Conservation (phyloP, 176 grass and related monocot species). For the Paspalum vaginatum region DNA sequence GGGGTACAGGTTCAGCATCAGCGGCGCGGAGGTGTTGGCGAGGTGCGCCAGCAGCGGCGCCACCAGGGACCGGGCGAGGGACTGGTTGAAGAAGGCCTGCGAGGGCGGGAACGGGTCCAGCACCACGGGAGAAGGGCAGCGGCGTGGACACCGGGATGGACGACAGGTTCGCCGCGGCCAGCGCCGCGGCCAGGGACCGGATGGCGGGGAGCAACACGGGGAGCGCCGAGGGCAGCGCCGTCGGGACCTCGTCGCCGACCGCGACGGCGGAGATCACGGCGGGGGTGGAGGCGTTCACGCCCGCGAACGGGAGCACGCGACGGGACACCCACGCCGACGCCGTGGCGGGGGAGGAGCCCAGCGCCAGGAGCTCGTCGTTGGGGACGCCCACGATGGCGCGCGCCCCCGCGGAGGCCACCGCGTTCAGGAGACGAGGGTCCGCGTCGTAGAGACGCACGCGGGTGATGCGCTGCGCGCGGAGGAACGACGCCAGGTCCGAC, state of each 20-base stretch:
- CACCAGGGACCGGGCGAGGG: conserved; percentile 59
- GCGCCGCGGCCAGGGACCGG: conserved; percentile 59
- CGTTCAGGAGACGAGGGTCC: conserved; percentile 65
- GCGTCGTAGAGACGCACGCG: conserved; percentile 90
- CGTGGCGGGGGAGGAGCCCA: conserved; percentile 74
- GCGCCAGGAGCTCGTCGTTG: conserved; percentile 86
- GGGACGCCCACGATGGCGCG: conserved; percentile 83
- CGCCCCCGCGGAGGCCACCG: conserved; percentile 60
- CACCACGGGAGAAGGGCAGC: conserved; percentile 84
- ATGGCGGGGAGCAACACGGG: conserved; percentile 88
- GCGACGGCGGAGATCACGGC: conserved; percentile 65
- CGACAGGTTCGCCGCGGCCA: conserved; percentile 71
- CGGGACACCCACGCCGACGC: conserved; percentile 69
- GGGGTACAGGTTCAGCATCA: conserved; percentile 97
- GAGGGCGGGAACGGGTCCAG: conserved; percentile 89
- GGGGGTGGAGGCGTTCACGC: conserved; percentile 34
- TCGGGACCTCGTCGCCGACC: conserved; percentile 81
- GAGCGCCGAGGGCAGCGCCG: conserved; percentile 67
- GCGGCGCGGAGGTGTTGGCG: conserved; percentile 70
- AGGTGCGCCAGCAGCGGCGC: conserved; percentile 76
- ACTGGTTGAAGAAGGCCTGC: conserved; percentile 95
- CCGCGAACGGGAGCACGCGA: conserved; percentile 65
- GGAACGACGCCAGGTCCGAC: conserved; percentile 71
- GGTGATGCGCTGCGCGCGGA: conserved; percentile 72
- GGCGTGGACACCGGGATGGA: conserved; percentile 86